phyloP scores from a whole-genome alignment of 352 stramenopile species.

The Phytopythium ostracodes region DNA sequence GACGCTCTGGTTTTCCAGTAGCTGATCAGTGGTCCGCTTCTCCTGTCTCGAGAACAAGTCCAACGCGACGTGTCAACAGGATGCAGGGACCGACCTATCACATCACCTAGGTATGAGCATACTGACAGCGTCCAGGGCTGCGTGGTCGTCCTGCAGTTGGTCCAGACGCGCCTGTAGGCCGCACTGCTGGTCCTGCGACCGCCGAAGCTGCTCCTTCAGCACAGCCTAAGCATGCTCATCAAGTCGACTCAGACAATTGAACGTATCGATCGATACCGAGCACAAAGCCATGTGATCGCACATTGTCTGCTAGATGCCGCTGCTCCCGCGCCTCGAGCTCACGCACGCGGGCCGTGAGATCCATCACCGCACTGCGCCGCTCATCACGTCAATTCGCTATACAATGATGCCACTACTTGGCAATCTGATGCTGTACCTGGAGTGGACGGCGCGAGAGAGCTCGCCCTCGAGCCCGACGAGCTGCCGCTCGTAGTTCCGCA shows the following conservation, averaged over 20 bases:
- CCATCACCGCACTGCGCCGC: background rate
- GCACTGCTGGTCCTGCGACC: background rate
- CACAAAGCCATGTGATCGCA: background rate
- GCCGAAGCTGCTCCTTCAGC: background rate
- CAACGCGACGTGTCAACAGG: background rate
- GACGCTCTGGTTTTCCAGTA: slow-evolving; percentile 20
- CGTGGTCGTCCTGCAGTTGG: background rate
- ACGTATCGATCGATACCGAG: too few species aligned
- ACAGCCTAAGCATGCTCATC: background rate
- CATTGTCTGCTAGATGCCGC: background rate
- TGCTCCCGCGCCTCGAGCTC: slow-evolving; percentile 7
- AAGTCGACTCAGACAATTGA: background rate
- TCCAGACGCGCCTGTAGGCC: background rate
- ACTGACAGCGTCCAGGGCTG: background rate
- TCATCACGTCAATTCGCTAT: background rate
- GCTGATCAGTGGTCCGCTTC: slow-evolving; percentile 21
- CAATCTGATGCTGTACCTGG: slow-evolving; percentile 6
- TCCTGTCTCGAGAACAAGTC: slow-evolving; percentile 9
- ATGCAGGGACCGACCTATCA: too few species aligned
- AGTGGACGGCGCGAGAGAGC: slow-evolving; percentile 45
- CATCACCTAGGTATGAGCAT: background rate
- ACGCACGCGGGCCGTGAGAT: background rate
- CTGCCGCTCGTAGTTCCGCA: slow-evolving; percentile 42
- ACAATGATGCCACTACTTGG: background rate
- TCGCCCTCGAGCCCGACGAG: slow-evolving; percentile 44